Evolutionary conservation across 2,329 filamentous ascomycete genomes (phyloP), one percentile per base, ranked within the genome.

Genomic region (Calonectria pauciramosa): DNA sequence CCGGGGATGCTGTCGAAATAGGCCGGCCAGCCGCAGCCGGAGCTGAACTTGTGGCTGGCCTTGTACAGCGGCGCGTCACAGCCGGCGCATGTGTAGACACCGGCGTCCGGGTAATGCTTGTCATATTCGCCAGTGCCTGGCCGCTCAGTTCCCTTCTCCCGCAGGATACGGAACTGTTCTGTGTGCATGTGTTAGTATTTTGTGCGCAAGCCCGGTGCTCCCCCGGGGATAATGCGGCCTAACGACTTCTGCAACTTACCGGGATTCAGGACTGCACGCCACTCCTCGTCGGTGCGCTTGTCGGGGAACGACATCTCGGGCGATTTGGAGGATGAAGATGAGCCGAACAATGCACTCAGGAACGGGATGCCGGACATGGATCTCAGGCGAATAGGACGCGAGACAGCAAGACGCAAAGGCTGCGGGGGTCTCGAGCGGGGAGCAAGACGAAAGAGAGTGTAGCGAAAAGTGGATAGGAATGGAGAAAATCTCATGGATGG

Each of bases 141-240:
- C 3, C 91, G 86, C 84, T 99, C 97, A 59, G 97, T 99, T 81
- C 96, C 97, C 85, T 98, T 96, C 84, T 97, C 88, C 77, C 97
- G 94, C 70, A 99, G 92, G 83, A 99, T 91, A 78, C 95, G 95
- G 89, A 99, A 99, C 90, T 99, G 97, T 82, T 98, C 96, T 98
- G 81, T 14, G 49, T 10, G 28, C 14, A 6, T n/a, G 30, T 68
- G 68, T 80, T 38, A 77, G 77, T 16, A 44, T 30, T 30, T 30
- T 38, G 49, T 28, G 47, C 32, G n/a, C 34, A 36, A 34, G 11
- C 2, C 16, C 6, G 38, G 8, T 1, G 9, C 18, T 65, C 9
- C 10, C 10, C 26, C 10, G 16, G n/a, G 30, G 26, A 28, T 9
- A 49, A 20, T 32, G 13, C 9, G 41, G 11, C 11, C 8, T 10